These are phyloP conservation scores for Trichoderma citrinoviride DNA, from an alignment of 2,329 filamentous ascomycete species.

Conservation along the genomic window DNA sequence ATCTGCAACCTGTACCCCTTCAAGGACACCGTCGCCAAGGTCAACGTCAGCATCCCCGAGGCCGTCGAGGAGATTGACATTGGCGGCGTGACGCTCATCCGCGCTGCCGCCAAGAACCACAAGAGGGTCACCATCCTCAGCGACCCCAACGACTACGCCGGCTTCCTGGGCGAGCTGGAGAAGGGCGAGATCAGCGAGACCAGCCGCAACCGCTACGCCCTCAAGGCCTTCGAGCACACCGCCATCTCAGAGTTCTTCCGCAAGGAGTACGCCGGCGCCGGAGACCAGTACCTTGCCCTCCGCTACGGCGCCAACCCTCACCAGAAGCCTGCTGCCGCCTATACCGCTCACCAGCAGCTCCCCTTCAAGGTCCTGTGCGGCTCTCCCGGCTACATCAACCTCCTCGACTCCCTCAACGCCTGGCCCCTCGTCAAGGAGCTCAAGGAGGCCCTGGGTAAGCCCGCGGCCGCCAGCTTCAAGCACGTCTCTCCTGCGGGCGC, in stretches of 20 bases:
- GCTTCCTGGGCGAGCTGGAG: slow-evolving; percentile 88
- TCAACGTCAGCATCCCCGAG: slow-evolving; percentile 94
- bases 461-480: slow-evolving; percentile 97
- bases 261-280: slow-evolving; percentile 88
- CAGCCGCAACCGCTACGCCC: slow-evolving; percentile 82
- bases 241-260: slow-evolving; percentile 97
- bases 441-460: slow-evolving; percentile 79
- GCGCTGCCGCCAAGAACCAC: slow-evolving; percentile 98
- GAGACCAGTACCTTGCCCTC: slow-evolving; percentile 77
- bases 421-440: slow-evolving; percentile 98
- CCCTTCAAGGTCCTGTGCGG: slow-evolving; percentile 95
- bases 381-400: slow-evolving; percentile 93
- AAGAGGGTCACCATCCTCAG: slow-evolving; percentile 91
- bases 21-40: slow-evolving; percentile 95
- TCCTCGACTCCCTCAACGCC: slow-evolving; percentile 92
- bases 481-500: slow-evolving; percentile 96
- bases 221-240: slow-evolving; percentile 98
- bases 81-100: slow-evolving; percentile 91
- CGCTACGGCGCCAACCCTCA: slow-evolving; percentile 97
- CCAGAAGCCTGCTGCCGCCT: slow-evolving; percentile 93
- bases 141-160: slow-evolving; percentile 88
- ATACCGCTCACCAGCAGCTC: slow-evolving; percentile 66
- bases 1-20: slow-evolving; percentile 99
- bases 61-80: slow-evolving; percentile 99
- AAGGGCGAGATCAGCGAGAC: slow-evolving; percentile 80